These are phyloP conservation scores for Byssothecium circinans DNA, from an alignment of 2,329 filamentous ascomycete species.

Conservation along the genomic window DNA sequence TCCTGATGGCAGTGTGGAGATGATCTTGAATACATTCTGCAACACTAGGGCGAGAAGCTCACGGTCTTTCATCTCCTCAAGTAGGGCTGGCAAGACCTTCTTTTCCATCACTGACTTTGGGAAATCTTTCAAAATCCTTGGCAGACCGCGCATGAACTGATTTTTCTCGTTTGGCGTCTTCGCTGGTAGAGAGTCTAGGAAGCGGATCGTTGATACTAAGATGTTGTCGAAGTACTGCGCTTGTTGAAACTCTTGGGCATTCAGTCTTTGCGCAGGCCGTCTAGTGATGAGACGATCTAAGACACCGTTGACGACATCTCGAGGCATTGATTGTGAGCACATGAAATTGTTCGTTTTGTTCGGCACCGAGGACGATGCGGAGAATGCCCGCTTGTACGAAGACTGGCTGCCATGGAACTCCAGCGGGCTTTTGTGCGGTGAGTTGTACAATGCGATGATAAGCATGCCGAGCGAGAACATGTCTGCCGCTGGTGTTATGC, in stretches of 20 bases:
- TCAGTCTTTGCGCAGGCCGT: conserved; percentile 82
- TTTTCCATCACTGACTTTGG: conserved; percentile 92
- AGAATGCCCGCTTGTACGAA: conserved; percentile 82
- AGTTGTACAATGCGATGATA: conserved; percentile 89
- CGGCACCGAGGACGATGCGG: conserved; percentile 75
- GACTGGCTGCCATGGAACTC: conserved; percentile 79
- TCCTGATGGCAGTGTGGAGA: conserved; percentile 71
- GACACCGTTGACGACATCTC: conserved; percentile 73
- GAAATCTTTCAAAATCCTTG: conserved; percentile 86
- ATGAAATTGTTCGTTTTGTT: conserved; percentile 82
- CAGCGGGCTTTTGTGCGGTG: conserved; percentile 85
- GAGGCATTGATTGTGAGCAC: conserved; percentile 75
- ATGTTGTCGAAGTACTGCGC: conserved; percentile 97
- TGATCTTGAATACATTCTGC: conserved; percentile 89
- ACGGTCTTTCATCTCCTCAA: conserved; percentile 92
- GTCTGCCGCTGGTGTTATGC: conserved; percentile 80
- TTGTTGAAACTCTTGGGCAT: conserved; percentile 88
- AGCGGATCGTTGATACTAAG: conserved; percentile 92
- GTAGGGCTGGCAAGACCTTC: conserved; percentile 83
- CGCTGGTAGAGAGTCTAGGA: conserved; percentile 85
- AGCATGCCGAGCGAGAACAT: conserved; percentile 92
- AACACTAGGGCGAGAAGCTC: conserved; percentile 83
- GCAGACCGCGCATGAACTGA: conserved; percentile 85
- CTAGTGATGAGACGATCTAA: conserved; percentile 85
- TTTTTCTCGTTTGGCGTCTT: conserved; percentile 91